Evolutionary conservation across 176 grass and related monocot species (phyloP).

Genomic region (Pontederia crassipes): DNA sequence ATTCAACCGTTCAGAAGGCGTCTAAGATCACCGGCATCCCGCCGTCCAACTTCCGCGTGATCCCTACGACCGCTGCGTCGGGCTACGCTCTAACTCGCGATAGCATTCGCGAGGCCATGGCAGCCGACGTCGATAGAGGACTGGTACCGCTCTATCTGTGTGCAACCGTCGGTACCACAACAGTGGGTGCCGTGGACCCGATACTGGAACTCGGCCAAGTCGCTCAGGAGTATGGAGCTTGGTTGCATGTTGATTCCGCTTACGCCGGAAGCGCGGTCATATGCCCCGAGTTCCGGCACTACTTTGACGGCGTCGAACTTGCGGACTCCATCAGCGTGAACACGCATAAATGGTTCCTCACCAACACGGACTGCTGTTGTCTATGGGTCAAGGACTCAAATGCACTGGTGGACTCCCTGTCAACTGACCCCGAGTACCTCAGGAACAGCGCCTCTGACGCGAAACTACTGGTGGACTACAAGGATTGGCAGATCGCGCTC

Average conservation of each 20-base stretch:
- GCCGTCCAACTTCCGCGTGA: neutral
- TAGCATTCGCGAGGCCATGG: constrained; percentile 3
- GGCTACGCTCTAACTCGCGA: constrained; percentile 11
- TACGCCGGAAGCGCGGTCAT: neutral
- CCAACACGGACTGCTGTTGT: neutral
- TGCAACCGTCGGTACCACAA: too few relatives aligned
- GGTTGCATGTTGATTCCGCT: constrained; percentile 31
- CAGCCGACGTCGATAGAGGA: constrained; percentile 10
- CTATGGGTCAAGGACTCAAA: too few relatives aligned
- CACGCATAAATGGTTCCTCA: constrained; percentile 37
- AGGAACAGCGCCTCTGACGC: neutral
- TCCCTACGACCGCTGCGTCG: neutral
- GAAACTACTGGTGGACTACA: too few relatives aligned
- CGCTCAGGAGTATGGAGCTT: neutral
- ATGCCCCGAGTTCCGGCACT: constrained; percentile 23
- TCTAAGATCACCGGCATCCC: neutral
- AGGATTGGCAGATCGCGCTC: too few relatives aligned
- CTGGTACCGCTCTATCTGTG: too few relatives aligned
- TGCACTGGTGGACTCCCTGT: constrained; percentile 21
- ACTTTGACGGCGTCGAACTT: neutral
- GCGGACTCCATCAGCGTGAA: constrained; percentile 29
- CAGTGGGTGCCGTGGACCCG: too few relatives aligned
- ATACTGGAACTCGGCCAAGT: too few relatives aligned
- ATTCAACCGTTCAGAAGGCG: constrained; percentile 59
- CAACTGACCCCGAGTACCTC: constrained; percentile 40